Base-by-base conservation (phyloP, 345 rosid species). In the Firmiana major region DNA sequence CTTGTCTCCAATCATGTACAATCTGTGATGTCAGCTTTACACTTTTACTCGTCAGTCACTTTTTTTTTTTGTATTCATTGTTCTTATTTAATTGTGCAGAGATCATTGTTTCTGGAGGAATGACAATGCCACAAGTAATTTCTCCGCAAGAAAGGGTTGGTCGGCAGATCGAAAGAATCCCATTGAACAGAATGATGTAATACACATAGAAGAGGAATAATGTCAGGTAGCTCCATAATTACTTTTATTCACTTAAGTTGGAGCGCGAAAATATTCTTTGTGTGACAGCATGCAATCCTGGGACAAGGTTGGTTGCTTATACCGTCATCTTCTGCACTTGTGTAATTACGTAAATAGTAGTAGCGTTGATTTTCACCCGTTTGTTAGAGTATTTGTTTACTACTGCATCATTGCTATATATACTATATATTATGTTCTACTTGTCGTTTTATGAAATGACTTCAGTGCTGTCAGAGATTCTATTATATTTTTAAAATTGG, bases 91-190 rank as follows among this genome's bases (percentile, higher is more conserved):
- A 5, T 12, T 55, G 26, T 57, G 82, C 88, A 90, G 92, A 90
- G 87, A 88, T 90, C 63, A 90, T 90, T 12, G 94, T 89, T 28
- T 90, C 92, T 0, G 89, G 90, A 22, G 92, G 94, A 1, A 89
- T 90, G 92, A 84, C 94, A 38, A 90, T 90, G 94, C 94, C 94
- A 0, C 88, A 90, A 73, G 71, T 80, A 28, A 87, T 90, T 28
- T 81, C 91, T 36, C 94, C 89, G 24, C 77, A 71, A 11, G 89
- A 87, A 72, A 82, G 86, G 59, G 78, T 53, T 70, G 78, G 77
- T 67, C 80, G 84, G 54, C 87, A 73, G 70, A 83, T 65, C 12
- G 89, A 86, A 74, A 86, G 78, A 78, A 82, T 88, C 65, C 86
- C 86, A 9, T 67, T 90, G 77, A 83, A 80, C 80, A 86, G 90